These are phyloP conservation scores for Aureobasidium sp. DNA, from an alignment of 2,329 filamentous ascomycete species.

Conservation along the genomic window DNA sequence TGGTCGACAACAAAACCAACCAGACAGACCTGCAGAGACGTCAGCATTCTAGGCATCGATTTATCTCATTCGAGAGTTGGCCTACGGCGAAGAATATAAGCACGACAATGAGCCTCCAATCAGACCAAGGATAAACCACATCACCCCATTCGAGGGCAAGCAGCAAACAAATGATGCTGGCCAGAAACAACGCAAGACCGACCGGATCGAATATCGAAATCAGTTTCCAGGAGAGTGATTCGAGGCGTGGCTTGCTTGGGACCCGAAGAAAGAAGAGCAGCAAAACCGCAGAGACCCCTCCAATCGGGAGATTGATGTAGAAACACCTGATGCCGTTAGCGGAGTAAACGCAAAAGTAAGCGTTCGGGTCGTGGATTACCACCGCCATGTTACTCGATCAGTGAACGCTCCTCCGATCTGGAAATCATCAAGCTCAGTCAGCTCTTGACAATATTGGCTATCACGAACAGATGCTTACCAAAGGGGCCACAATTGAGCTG, in stretches of 20 bases:
- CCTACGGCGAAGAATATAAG: not conserved
- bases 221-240: too few relatives aligned
- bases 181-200: too few relatives aligned
- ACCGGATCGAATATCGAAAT: too few relatives aligned
- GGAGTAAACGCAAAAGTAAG: not conserved
- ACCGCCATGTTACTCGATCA: slow-evolving; percentile 23
- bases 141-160: slow-evolving; percentile 43
- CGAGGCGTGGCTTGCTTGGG: not conserved
- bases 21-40: not conserved
- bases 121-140: slow-evolving; percentile 30
- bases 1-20: not conserved
- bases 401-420: slow-evolving; percentile 38
- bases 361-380: not conserved
- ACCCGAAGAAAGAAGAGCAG: slow-evolving; percentile 36
- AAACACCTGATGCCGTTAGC: not conserved
- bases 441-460: slow-evolving; percentile 26
- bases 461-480: too few relatives aligned
- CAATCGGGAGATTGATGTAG: slow-evolving; percentile 31
- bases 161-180: slow-evolving; percentile 32
- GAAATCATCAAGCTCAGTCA: slow-evolving; percentile 25
- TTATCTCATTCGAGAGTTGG: too few relatives aligned
- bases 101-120: slow-evolving; percentile 18
- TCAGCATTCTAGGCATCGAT: too few relatives aligned
- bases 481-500: too few relatives aligned
- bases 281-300: slow-evolving; percentile 39